phyloP scores from a whole-genome alignment of 129 eudicot genomes.

The Solidago caesia region DNA sequence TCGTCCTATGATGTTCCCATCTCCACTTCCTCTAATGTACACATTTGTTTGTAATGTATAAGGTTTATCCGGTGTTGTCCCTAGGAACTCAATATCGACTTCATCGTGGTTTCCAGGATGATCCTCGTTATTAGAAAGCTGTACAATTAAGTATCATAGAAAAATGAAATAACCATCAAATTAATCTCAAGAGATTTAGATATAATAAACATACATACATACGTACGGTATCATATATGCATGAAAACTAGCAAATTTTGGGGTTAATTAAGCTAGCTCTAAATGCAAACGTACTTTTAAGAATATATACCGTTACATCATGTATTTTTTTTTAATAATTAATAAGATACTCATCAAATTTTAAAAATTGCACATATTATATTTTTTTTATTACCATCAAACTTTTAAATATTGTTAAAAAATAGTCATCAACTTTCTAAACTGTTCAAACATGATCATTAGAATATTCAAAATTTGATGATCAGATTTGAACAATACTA shows the following conservation, averaged over 20 bases:
- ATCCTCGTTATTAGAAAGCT: constrained; percentile 79
- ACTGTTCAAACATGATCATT: too few relatives aligned
- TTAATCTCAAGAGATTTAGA: not conserved
- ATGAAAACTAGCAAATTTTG: not conserved
- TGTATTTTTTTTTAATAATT: too few relatives aligned
- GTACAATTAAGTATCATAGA: not conserved
- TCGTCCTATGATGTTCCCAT: constrained; percentile 75
- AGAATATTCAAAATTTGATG: too few relatives aligned
- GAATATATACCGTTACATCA: too few relatives aligned
- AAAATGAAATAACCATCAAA: not conserved
- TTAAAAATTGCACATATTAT: too few relatives aligned
- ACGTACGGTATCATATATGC: not conserved
- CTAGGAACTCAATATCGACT: constrained; percentile 75
- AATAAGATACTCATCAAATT: too few relatives aligned
- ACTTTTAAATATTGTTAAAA: too few relatives aligned
- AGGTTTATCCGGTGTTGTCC: constrained; percentile 65
- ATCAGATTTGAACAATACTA: too few relatives aligned
- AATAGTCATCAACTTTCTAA: too few relatives aligned
- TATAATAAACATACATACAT: not conserved
- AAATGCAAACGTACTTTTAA: too few relatives aligned
- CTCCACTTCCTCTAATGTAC: constrained; percentile 81
- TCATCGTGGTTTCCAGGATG: constrained; percentile 78
- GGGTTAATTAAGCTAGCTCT: too few relatives aligned
- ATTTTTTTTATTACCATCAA: too few relatives aligned
- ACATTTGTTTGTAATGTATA: constrained; percentile 78